A percentile compares a stretch with the other conserved stretches of the same genome.
Conservation (phyloP, 257 asterid species). For the Linaria vulgaris region DNA sequence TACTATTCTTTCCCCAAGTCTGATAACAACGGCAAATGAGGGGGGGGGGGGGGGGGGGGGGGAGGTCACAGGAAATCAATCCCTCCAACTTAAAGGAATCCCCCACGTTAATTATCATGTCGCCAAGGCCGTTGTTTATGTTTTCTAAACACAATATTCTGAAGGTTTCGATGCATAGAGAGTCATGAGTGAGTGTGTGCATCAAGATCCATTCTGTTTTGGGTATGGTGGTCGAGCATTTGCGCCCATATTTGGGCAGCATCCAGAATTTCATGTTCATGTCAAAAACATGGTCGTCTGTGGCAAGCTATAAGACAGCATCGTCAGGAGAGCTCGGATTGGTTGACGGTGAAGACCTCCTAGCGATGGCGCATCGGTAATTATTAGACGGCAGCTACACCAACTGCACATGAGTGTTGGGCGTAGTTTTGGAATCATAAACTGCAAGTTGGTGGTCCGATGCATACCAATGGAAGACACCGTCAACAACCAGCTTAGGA, state of each 20-base stretch:
- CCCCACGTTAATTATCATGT: too few relatives aligned
- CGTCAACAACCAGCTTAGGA: background rate
- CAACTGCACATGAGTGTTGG: background rate
- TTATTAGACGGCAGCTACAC: background rate
- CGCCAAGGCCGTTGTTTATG: too few relatives aligned
- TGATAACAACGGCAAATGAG: background rate
- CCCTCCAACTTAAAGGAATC: background rate
- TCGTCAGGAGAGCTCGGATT: background rate
- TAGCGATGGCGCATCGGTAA: too few relatives aligned
- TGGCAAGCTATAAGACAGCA: background rate
- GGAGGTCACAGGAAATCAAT: slow-evolving; percentile 6
- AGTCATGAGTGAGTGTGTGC: background rate
- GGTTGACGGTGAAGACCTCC: background rate
- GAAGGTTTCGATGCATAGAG: background rate
- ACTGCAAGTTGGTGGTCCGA: background rate
- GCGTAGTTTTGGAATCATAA: slow-evolving; percentile 8
- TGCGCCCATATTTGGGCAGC: background rate
- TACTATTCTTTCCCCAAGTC: background rate
- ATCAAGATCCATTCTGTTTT: background rate
- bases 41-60: too few relatives aligned
- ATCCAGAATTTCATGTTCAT: background rate
- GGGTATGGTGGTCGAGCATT: background rate
- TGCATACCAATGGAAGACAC: slow-evolving; percentile 9
- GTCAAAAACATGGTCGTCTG: background rate
- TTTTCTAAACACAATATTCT: background rate